A percentile compares a stretch with the other conserved stretches of the same genome.
phyloP scores from a whole-genome alignment of 345 rosid species.

The Psidium friedrichsthalianum region DNA sequence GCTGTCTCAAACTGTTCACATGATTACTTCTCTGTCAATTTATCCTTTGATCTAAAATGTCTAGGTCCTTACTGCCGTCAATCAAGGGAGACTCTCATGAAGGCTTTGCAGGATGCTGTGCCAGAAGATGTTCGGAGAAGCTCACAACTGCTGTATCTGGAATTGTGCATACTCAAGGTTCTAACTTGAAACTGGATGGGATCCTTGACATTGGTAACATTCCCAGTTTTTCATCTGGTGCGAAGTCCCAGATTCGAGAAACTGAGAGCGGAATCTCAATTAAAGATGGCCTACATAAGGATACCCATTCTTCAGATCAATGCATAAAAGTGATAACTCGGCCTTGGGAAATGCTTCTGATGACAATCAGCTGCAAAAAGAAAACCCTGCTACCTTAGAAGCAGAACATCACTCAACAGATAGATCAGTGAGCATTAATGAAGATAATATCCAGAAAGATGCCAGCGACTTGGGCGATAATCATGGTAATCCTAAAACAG shows the following conservation, averaged over 20 bases:
- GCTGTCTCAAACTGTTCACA: background rate
- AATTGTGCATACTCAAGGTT: constrained; percentile 43
- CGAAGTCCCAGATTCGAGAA: constrained; percentile 27
- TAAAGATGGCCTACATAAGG: constrained; percentile 19
- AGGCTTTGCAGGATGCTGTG: constrained; percentile 84
- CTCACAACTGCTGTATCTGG: constrained; percentile 57
- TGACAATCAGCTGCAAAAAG: constrained; percentile 14
- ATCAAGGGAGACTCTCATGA: constrained; percentile 79
- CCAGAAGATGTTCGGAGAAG: constrained; percentile 92
- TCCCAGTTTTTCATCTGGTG: constrained; percentile 24
- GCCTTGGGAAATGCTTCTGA: constrained; percentile 16
- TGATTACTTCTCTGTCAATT: background rate
- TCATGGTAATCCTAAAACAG: constrained; percentile 24
- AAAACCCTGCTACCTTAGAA: constrained; percentile 23
- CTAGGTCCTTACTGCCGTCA: constrained; percentile 81
- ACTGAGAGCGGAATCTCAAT: constrained; percentile 19
- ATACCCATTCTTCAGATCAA: constrained; percentile 25
- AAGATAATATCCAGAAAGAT: constrained; percentile 24
- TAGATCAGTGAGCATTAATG: constrained; percentile 16
- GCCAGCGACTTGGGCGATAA: constrained; percentile 23
- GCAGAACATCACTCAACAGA: constrained; percentile 24
- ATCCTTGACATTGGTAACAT: constrained; percentile 25
- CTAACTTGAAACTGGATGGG: constrained; percentile 34
- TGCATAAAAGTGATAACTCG: constrained; percentile 24
- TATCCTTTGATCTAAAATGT: constrained; percentile 10